Conservation (phyloP, 2,329 filamentous ascomycete genomes). For the Epichloe typhina region DNA sequence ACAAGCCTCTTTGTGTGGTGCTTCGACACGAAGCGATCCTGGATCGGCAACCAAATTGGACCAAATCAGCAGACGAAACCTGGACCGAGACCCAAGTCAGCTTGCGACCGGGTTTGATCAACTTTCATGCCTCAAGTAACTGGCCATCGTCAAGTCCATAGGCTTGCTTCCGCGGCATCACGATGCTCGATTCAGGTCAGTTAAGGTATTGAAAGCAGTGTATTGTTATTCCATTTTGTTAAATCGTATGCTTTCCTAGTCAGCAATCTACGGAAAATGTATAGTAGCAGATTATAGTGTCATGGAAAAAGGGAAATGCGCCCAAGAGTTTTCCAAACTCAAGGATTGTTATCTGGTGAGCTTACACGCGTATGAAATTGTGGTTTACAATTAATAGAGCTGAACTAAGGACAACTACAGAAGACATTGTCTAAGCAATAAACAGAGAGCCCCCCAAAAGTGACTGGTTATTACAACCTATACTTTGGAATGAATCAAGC, state of each 20-base stretch:
- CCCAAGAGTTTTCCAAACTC: conserved; percentile 67
- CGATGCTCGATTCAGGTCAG: conserved; percentile 43
- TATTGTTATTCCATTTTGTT: not conserved
- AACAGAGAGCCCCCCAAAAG: not conserved
- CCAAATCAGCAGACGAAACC: not conserved
- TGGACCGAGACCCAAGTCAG: not conserved
- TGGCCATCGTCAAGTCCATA: conserved; percentile 36
- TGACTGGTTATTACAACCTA: no score
- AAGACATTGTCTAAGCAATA: conserved; percentile 16
- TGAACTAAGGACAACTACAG: not conserved
- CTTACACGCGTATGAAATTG: not conserved
- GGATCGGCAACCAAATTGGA: no score
- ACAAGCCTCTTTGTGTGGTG: no score
- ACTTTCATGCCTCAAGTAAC: conserved; percentile 4
- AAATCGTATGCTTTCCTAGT: conserved; percentile 34
- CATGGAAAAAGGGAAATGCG: conserved; percentile 84
- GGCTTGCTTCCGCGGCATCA: conserved; percentile 39
- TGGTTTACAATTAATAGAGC: not conserved
- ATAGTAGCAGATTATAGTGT: conserved; percentile 82
- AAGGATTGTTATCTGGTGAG: conserved; percentile 81
- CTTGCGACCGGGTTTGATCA: no score
- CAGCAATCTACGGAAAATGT: conserved; percentile 79
- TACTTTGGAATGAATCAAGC: not conserved
- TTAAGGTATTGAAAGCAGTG: not conserved
- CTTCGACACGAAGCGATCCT: no score